A percentile compares a stretch with the other conserved stretches of the same genome.
These are phyloP conservation scores for Dichomitus squalens DNA, from an alignment of 1,284 basidiomycete genomes.

Conservation along the genomic window DNA sequence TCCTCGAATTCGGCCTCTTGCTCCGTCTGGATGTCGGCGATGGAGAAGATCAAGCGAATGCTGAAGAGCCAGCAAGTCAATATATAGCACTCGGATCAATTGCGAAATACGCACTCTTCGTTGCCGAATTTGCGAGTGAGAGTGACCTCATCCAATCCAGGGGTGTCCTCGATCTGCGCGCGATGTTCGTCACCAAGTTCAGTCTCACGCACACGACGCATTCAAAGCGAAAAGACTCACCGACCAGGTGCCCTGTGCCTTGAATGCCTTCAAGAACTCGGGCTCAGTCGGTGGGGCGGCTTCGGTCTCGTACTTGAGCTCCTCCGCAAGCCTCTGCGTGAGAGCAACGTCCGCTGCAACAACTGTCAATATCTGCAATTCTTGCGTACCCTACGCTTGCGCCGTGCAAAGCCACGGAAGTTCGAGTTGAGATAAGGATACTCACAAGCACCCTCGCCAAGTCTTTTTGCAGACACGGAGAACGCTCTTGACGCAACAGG, in stretches of 20 bases:
- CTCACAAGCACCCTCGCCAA: constrained; percentile 68
- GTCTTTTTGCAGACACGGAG: constrained; percentile 52
- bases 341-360: constrained; percentile 74
- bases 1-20: constrained; percentile 47
- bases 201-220: not conserved
- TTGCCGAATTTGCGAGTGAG: constrained; percentile 88
- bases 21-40: constrained; percentile 68
- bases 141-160: constrained; percentile 83
- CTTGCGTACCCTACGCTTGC: no score
- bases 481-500: constrained; percentile 49
- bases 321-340: constrained; percentile 76
- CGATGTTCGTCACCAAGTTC: not conserved
- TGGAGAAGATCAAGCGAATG: constrained; percentile 82
- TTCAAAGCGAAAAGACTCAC: constrained; percentile 41
- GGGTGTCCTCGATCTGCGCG: constrained; percentile 67
- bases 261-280: constrained; percentile 81
- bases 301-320: constrained; percentile 86
- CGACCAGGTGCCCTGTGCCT: constrained; percentile 75
- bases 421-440: constrained; percentile 20
- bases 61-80: constrained; percentile 37
- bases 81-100: not conserved
- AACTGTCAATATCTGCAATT: constrained; percentile 8
- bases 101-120: constrained; percentile 67
- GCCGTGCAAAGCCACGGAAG: no score
- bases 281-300: constrained; percentile 57